Evolutionary conservation across 148 eudicot species (phyloP).

Genomic region (Euryodendron excelsum): DNA sequence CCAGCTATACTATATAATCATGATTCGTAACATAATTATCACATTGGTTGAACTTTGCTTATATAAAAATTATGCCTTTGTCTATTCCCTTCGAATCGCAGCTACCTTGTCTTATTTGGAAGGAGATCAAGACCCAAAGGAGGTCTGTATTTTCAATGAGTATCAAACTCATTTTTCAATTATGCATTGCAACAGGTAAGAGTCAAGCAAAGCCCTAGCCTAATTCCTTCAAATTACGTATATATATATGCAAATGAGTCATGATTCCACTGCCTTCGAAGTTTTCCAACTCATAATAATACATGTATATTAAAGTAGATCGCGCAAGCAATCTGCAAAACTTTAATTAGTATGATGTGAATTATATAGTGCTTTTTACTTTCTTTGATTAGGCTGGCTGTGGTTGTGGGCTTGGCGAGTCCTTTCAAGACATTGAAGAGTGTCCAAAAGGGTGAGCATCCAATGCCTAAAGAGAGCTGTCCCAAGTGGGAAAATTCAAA

Average conservation of each 20-base stretch:
- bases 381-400: not conserved
- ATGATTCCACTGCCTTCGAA: slow-evolving; percentile 1
- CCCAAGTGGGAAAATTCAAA: not conserved
- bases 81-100: not conserved
- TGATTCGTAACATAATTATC: not conserved
- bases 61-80: not conserved
- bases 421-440: not conserved
- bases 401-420: not conserved
- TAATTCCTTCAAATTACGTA: not conserved
- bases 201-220: not conserved
- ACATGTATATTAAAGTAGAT: not conserved
- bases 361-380: slow-evolving; percentile 4
- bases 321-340: slow-evolving; percentile 3
- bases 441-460: slow-evolving; percentile 22
- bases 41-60: not conserved
- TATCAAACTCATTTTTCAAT: not conserved
- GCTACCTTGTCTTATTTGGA: slow-evolving; percentile 10
- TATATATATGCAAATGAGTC: not conserved
- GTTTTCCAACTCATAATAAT: slow-evolving; percentile 16
- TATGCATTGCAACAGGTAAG: not conserved
- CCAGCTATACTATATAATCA: not conserved
- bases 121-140: slow-evolving; percentile 3
- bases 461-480: slow-evolving; percentile 9
- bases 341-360: not conserved
- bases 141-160: not conserved